phyloP scores from a whole-genome alignment of 106 monocot genomes.

The Chionographis japonica region DNA sequence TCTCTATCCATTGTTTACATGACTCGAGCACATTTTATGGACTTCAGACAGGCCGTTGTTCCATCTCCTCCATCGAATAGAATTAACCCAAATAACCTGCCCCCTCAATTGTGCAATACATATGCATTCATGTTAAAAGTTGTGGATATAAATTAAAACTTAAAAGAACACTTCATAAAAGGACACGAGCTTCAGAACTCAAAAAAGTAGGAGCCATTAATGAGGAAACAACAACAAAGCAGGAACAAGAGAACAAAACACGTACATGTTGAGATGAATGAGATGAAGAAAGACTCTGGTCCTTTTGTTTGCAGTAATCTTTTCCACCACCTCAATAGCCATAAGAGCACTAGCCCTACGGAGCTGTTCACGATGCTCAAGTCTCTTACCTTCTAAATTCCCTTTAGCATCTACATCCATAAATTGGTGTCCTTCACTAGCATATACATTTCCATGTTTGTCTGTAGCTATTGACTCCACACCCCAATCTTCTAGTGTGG shows the following conservation, averaged over 20 bases:
- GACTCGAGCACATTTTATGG: too few species aligned
- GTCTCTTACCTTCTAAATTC: slow-evolving; percentile 29
- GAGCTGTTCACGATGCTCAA: slow-evolving; percentile 45
- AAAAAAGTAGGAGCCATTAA: too few species aligned
- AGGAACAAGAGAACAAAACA: background rate
- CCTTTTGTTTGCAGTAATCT: slow-evolving; percentile 54
- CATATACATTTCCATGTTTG: slow-evolving; percentile 13
- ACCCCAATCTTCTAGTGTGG: slow-evolving; percentile 68
- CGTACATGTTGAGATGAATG: slow-evolving; percentile 76
- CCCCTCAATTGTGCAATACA: too few species aligned
- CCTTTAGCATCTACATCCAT: slow-evolving; percentile 48
- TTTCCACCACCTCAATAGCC: slow-evolving; percentile 57
- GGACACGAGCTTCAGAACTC: too few species aligned
- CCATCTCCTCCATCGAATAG: too few species aligned
- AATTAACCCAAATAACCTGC: too few species aligned
- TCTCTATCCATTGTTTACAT: too few species aligned
- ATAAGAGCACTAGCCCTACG: slow-evolving; percentile 42
- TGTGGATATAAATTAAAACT: too few species aligned
- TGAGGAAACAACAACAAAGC: too few species aligned
- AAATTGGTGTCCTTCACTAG: slow-evolving; percentile 10
- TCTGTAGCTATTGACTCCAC: slow-evolving; percentile 33
- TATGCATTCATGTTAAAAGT: too few species aligned
- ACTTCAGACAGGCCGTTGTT: too few species aligned
- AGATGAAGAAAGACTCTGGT: slow-evolving; percentile 62
- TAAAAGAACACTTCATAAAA: too few species aligned